phyloP scores from a whole-genome alignment of 352 stramenopile species.

The Globisporangium heterothallicum region DNA sequence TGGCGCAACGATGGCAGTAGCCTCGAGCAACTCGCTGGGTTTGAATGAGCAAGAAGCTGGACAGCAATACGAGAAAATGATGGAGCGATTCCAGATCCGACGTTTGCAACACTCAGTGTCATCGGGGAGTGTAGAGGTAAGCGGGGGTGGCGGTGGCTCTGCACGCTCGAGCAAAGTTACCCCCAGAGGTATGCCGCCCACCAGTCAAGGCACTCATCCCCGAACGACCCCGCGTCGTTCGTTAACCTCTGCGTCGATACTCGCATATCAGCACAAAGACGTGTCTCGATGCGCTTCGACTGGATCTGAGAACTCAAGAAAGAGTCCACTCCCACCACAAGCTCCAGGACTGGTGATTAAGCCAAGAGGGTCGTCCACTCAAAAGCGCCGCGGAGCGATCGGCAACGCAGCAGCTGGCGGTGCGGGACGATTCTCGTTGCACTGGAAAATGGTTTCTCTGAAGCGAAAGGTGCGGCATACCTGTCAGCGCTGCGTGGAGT shows the following conservation, averaged over 20 bases:
- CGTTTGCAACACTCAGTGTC: neutral
- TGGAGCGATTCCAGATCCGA: slow-evolving; percentile 8
- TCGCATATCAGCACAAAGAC: neutral
- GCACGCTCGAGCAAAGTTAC: neutral
- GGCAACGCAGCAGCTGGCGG: neutral
- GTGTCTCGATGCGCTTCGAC: neutral
- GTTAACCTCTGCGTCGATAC: neutral
- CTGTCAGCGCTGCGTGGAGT: neutral
- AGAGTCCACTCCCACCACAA: no score
- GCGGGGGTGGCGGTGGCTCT: neutral
- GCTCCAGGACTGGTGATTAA: neutral
- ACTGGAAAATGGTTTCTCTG: neutral
- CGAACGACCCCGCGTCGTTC: neutral
- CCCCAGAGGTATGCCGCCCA: neutral
- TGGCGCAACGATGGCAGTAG: neutral
- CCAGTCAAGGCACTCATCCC: neutral
- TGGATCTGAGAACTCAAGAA: neutral
- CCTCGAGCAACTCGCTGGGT: neutral
- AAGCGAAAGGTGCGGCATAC: neutral
- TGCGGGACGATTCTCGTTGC: slow-evolving; percentile 11
- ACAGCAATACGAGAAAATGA: slow-evolving; percentile 21
- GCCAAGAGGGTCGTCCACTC: neutral
- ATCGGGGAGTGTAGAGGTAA: neutral
- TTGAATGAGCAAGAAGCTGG: neutral
- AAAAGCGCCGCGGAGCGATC: neutral